Evolutionary conservation across 2,329 filamentous ascomycete species (phyloP).

Genomic region (Graphiopsis chlorocephala): DNA sequence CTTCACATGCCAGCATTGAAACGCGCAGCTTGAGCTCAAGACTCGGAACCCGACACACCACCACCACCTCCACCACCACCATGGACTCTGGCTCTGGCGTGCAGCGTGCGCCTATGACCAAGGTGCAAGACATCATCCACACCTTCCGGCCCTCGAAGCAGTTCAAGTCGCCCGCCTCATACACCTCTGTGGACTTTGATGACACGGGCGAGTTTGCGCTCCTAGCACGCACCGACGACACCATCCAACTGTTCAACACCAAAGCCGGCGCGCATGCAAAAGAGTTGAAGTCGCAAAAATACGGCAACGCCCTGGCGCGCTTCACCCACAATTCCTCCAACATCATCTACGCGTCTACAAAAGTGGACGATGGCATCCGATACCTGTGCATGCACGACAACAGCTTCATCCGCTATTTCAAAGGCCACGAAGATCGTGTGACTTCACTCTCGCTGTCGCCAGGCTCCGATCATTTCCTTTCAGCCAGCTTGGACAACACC

Average conservation of each 20-base stretch:
- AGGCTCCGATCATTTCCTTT: constrained; percentile 85
- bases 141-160: constrained; percentile 68
- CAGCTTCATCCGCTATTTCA: constrained; percentile 93
- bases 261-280: constrained; percentile 88
- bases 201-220: constrained; percentile 91
- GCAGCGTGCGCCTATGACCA: constrained; percentile 40
- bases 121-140: constrained; percentile 73
- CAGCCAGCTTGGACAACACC: constrained; percentile 85
- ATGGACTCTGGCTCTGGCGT: constrained; percentile 23
- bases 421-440: constrained; percentile 80
- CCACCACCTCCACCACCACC: constrained; percentile 2
- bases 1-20: constrained; percentile 14
- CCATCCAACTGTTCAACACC: constrained; percentile 91
- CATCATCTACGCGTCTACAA: constrained; percentile 94
- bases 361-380: constrained; percentile 84
- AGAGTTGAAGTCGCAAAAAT: constrained; percentile 90
- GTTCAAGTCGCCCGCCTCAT: constrained; percentile 48
- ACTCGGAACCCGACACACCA: neutral
- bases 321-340: constrained; percentile 91
- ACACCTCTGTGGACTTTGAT: constrained; percentile 88
- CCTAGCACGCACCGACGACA: constrained; percentile 88
- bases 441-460: constrained; percentile 83
- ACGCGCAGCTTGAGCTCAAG: neutral
- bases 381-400: constrained; percentile 94
- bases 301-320: constrained; percentile 87